Conservation (phyloP, 1,139 yeast species). For the Magnusiomyces paraingens region DNA sequence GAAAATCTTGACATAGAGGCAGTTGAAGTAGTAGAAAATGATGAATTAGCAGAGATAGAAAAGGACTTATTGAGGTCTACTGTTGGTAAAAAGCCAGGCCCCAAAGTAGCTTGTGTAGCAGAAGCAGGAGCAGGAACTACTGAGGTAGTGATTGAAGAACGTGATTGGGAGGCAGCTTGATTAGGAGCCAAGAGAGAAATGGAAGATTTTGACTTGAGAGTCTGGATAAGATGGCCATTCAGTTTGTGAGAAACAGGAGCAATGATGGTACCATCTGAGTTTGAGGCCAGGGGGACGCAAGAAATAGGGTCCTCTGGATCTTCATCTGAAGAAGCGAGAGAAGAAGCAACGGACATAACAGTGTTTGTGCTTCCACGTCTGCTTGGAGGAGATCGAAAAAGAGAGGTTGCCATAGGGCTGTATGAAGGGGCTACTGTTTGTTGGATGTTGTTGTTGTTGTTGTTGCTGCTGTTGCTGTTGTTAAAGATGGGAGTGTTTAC, state of each 20-base stretch:
- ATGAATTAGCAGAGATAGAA: too few relatives aligned
- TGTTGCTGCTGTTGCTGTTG: too few relatives aligned
- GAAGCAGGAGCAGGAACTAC: neutral
- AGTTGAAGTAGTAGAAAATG: too few relatives aligned
- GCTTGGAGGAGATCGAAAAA: neutral
- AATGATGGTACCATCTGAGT: neutral
- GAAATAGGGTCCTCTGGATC: neutral
- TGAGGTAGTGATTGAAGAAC: neutral
- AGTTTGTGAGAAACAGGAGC: constrained; percentile 17
- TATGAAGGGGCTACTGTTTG: neutral
- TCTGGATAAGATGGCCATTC: constrained; percentile 22
- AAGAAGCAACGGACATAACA: neutral
- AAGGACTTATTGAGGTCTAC: too few relatives aligned
- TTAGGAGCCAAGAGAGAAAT: constrained; percentile 10
- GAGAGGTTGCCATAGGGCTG: neutral
- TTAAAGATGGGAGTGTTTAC: too few relatives aligned
- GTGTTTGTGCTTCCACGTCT: constrained; percentile 5
- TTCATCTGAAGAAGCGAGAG: neutral
- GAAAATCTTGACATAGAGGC: too few relatives aligned
- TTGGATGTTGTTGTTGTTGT: neutral
- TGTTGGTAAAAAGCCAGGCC: too few relatives aligned
- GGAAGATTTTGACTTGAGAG: constrained; percentile 21
- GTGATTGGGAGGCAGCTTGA: constrained; percentile 11
- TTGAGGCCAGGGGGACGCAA: neutral
- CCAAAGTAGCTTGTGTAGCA: neutral